phyloP scores from a whole-genome alignment of 768 basidiomycete species.

The Obba rivulosa region DNA sequence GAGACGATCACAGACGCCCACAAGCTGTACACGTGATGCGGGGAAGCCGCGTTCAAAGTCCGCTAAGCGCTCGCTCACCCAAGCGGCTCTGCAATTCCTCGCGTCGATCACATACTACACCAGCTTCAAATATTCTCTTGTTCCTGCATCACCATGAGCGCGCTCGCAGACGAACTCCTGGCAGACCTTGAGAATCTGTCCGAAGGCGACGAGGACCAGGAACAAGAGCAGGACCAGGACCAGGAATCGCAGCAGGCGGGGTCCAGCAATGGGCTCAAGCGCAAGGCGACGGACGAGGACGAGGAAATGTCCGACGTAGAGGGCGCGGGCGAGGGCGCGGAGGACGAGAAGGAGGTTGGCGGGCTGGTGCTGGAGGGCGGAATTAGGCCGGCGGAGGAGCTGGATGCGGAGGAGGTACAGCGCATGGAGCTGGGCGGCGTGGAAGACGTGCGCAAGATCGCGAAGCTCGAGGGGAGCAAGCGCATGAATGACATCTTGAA shows the following conservation, averaged over 20 bases:
- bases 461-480: conserved; percentile 84
- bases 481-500: conserved; percentile 83
- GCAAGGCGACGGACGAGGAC: conserved; percentile 57
- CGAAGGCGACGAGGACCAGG: conserved; percentile 46
- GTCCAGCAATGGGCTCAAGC: conserved; percentile 43
- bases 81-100: too few relatives aligned
- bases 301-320: conserved; percentile 51
- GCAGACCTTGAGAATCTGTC: conserved; percentile 89
- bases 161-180: conserved; percentile 86
- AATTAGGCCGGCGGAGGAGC: conserved; percentile 88
- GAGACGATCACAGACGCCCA: conserved; percentile 1
- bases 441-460: conserved; percentile 83
- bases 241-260: conserved; percentile 21
- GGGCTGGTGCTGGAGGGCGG: conserved; percentile 81
- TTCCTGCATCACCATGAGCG: conserved; percentile 46
- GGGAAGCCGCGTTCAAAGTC: too few relatives aligned
- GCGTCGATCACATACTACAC: neutral
- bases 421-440: conserved; percentile 86
- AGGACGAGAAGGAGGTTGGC: conserved; percentile 34
- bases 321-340: conserved; percentile 37
- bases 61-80: too few relatives aligned
- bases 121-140: neutral
- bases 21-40: neutral
- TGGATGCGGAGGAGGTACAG: conserved; percentile 91
- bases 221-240: conserved; percentile 41